Percentiles rank a stretch among this genome's conserved stretches.
Conservation (phyloP, 257 asterid genomes). For the Solanum chaucha region DNA sequence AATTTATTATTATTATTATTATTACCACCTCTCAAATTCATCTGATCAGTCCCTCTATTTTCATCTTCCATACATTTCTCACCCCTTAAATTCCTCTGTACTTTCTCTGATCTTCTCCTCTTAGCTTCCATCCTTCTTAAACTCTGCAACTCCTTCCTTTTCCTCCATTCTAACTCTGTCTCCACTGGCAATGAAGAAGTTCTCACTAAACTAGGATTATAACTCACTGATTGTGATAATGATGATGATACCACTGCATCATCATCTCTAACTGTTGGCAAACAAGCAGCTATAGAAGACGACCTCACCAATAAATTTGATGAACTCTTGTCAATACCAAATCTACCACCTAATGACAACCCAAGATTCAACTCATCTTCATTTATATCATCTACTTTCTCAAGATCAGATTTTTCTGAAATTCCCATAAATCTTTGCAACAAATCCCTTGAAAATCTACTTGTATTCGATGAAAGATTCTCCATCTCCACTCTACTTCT, state of each 20-base stretch:
- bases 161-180: slow-evolving; percentile 84
- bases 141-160: slow-evolving; percentile 81
- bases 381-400: slow-evolving; percentile 11
- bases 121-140: slow-evolving; percentile 90
- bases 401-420: slow-evolving; percentile 10
- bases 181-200: slow-evolving; percentile 81
- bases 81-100: slow-evolving; percentile 39
- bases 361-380: slow-evolving; percentile 84
- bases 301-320: slow-evolving; percentile 46
- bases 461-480: slow-evolving; percentile 38
- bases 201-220: slow-evolving; percentile 31
- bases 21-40: slow-evolving; percentile 32
- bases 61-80: slow-evolving; percentile 42
- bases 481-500: slow-evolving; percentile 45
- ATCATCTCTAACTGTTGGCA: slow-evolving; percentile 60
- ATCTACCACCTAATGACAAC: slow-evolving; percentile 80
- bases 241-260: slow-evolving; percentile 23
- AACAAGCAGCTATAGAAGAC: slow-evolving; percentile 64
- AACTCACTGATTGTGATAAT: slow-evolving; percentile 15
- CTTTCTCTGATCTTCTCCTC: slow-evolving; percentile 73
- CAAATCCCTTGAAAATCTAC: slow-evolving; percentile 57
- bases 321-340: slow-evolving; percentile 74
- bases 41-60: slow-evolving; percentile 40
- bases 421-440: slow-evolving; percentile 66
- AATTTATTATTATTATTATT: slow-evolving; percentile 5